A percentile compares a stretch with the other conserved stretches of the same genome.
These are phyloP conservation scores for Claviceps maximensis DNA, from an alignment of 2,329 filamentous ascomycete species.

Conservation along the genomic window DNA sequence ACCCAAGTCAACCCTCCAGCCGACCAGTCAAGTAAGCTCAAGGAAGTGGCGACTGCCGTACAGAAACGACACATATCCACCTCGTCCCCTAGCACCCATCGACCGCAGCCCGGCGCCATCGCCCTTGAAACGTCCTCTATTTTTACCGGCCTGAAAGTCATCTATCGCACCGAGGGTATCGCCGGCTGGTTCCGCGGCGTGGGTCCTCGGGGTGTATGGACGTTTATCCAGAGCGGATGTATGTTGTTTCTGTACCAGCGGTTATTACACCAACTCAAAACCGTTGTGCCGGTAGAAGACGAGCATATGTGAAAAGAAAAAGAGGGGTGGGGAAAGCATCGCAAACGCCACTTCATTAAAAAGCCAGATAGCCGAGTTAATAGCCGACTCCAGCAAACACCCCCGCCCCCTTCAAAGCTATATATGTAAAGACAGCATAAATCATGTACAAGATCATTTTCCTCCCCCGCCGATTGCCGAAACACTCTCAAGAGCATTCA, in stretches of 20 bases:
- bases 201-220: constrained; percentile 88
- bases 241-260: constrained; percentile 95
- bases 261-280: constrained; percentile 63
- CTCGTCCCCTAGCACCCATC: constrained; percentile 73
- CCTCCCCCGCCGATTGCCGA: no score
- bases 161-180: constrained; percentile 82
- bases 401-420: no score
- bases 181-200: constrained; percentile 90
- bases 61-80: constrained; percentile 74
- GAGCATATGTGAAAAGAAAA: constrained; percentile 11
- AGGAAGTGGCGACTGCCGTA: constrained; percentile 26
- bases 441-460: not conserved
- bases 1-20: constrained; percentile 56
- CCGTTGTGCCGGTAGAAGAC: constrained; percentile 22
- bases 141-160: constrained; percentile 66
- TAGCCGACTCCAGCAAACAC: not conserved
- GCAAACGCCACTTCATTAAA: not conserved
- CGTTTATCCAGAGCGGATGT: constrained; percentile 88
- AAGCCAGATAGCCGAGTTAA: no score
- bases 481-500: no score
- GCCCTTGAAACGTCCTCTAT: constrained; percentile 84
- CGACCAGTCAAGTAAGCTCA: constrained; percentile 14
- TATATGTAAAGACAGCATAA: not conserved
- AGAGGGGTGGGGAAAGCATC: not conserved
- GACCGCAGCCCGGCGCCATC: constrained; percentile 63